These are phyloP conservation scores for Heliocybe sulcata DNA, from an alignment of 1,284 basidiomycete genomes.

Conservation along the genomic window DNA sequence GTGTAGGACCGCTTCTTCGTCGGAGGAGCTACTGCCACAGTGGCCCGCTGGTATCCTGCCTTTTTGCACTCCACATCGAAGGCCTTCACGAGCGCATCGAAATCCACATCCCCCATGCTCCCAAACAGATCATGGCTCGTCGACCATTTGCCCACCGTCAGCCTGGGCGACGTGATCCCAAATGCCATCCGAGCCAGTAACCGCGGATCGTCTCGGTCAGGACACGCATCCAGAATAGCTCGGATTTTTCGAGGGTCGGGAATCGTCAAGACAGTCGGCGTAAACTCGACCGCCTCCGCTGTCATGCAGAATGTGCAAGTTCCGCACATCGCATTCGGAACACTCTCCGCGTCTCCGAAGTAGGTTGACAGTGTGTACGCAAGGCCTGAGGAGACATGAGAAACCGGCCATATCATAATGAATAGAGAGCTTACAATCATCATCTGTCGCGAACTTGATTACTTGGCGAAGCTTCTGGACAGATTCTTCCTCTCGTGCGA, in stretches of 20 bases:
- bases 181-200: constrained; percentile 42
- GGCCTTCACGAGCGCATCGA: constrained; percentile 25
- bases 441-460: constrained; percentile 33
- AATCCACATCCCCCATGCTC: constrained; percentile 31
- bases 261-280: constrained; percentile 16
- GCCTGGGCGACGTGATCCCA: constrained; percentile 37
- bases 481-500: constrained; percentile 33
- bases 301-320: constrained; percentile 37
- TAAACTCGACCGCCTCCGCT: constrained; percentile 30
- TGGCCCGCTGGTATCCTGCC: constrained; percentile 20
- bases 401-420: neutral
- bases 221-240: constrained; percentile 34
- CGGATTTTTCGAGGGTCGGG: constrained; percentile 25
- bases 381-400: constrained; percentile 24
- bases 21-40: constrained; percentile 6
- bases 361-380: constrained; percentile 35
- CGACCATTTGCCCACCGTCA: constrained; percentile 33
- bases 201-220: constrained; percentile 42
- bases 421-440: constrained; percentile 31
- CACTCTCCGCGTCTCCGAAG: constrained; percentile 37
- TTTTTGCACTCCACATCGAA: constrained; percentile 34
- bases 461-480: constrained; percentile 34
- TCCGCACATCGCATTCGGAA: constrained; percentile 34
- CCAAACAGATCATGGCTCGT: constrained; percentile 32
- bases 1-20: constrained; percentile 20